phyloP scores from a whole-genome alignment of 164 flowering plant species.

The Magnolia kwangsiensis region DNA sequence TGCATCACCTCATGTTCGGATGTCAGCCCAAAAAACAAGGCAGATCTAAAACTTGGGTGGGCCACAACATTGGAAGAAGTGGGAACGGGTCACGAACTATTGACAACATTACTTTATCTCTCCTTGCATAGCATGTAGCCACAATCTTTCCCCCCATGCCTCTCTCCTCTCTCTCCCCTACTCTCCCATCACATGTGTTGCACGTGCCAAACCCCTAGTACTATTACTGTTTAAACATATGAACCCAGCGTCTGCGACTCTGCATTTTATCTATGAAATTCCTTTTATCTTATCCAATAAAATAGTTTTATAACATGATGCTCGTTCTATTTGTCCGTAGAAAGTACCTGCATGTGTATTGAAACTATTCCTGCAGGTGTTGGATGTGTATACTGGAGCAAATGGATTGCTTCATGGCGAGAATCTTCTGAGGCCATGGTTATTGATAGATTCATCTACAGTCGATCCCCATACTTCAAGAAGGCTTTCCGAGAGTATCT shows the following conservation, averaged over 20 bases:
- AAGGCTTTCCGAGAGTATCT: slow-evolving; percentile 53
- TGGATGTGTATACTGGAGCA: slow-evolving; percentile 78
- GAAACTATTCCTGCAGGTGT: slow-evolving; percentile 50
- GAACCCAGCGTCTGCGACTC: neutral
- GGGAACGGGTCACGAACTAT: too few species aligned
- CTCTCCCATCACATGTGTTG: neutral
- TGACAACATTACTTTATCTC: neutral
- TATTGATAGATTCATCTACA: slow-evolving; percentile 91
- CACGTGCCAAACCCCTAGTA: neutral
- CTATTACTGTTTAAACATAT: too few species aligned
- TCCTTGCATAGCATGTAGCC: neutral
- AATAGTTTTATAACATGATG: neutral
- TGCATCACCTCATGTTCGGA: too few species aligned
- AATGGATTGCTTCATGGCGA: slow-evolving; percentile 67
- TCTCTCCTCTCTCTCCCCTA: neutral
- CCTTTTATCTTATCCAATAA: neutral
- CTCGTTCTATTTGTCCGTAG: neutral
- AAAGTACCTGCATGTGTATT: neutral
- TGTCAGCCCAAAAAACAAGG: too few species aligned
- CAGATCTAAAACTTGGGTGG: too few species aligned
- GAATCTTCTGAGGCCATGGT: slow-evolving; percentile 49
- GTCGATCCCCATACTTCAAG: slow-evolving; percentile 90
- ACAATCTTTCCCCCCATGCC: neutral
- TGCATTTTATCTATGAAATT: neutral
- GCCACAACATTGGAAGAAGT: too few species aligned